Conservation (phyloP, 108 stramenopile genomes). For the Skeletonema costatum region DNA sequence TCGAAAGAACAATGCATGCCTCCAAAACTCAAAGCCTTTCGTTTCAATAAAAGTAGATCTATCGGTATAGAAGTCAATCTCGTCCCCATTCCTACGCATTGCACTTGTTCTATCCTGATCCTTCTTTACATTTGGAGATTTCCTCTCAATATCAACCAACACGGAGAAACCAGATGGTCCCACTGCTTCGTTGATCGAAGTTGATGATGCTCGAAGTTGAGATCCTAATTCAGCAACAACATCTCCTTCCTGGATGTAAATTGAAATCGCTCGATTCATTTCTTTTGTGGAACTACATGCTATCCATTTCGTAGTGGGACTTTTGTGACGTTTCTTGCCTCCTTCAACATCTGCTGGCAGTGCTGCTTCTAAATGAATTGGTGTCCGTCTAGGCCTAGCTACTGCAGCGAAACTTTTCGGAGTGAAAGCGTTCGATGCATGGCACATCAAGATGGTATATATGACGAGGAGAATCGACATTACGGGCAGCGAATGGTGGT, state of each 20-base stretch:
- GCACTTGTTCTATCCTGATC: conserved; percentile 26
- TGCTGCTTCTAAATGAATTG: background rate
- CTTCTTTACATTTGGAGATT: conserved; percentile 39
- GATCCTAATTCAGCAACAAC: conserved; percentile 54
- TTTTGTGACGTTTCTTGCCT: background rate
- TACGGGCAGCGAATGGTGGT: background rate
- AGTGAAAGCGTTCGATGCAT: background rate
- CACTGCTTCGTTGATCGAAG: conserved; percentile 14
- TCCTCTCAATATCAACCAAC: conserved; percentile 53
- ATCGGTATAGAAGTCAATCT: conserved; percentile 18
- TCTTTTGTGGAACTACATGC: conserved; percentile 17
- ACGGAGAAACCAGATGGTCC: conserved; percentile 11
- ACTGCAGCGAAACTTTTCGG: background rate
- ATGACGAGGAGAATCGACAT: background rate
- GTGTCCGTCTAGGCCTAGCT: background rate
- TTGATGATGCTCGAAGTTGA: conserved; percentile 54
- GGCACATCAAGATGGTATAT: background rate
- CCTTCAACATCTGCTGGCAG: background rate
- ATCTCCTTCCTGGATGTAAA: conserved; percentile 10
- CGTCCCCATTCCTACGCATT: conserved; percentile 31
- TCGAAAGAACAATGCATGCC: conserved; percentile 38
- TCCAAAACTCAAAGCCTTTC: conserved; percentile 33
- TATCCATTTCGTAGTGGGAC: conserved; percentile 12
- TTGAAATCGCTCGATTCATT: conserved; percentile 1
- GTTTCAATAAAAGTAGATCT: conserved; percentile 46